Base-by-base conservation (phyloP, 2,329 filamentous ascomycete genomes). In the Sporothrix curviconia region DNA sequence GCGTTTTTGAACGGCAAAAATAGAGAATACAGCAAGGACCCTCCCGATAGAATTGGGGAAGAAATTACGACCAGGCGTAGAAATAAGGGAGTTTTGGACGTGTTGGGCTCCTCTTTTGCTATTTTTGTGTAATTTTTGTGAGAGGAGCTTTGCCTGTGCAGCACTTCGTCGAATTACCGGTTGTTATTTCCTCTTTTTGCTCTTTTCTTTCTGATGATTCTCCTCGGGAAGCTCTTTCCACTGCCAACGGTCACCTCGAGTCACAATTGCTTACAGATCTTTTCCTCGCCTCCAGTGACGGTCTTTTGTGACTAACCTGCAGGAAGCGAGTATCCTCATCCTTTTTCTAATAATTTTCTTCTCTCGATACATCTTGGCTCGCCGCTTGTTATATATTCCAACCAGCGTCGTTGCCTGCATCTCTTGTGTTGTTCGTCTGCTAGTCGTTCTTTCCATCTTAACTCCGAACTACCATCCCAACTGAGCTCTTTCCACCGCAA, bases 1-100 rank as follows among this genome's bases (percentile, higher is more conserved):
- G 44, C 44, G 44, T 47, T 28, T 32, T 32, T 32, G 44, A 32
- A 19, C 22, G 40, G 12, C 5, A 12, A 15, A 43, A 43, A 25
- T 9, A n/a, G 24, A 5, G 44, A 4, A 32, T 17, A n/a, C n/a
- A n/a, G n/a, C n/a, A 32, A 50, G 11, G 30, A 12, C 30, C 30
- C 46, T 8, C 17, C 17, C 46, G 46, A 24, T 43, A 25, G 46
- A 47, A 47, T 59, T 19, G 40, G 52, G 57, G 25, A 42, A 52
- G 46, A 43, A 47, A n/a, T 39, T 56, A 49, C 46, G 46, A 52
- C 34, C 6, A 19, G 25, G 15, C 40, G 15, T 32, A 5, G 28
- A 5, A 32, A 11, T 32, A 5, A 50, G 15, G 19, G 17, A 49
- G 9, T 49, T 32, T 49, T 49, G 28, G 9, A 14, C 24, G 14